Percentiles rank a stretch among this genome's conserved stretches.
phyloP scores from a whole-genome alignment of 2,329 filamentous ascomycete species.

The Penicillium sp. region DNA sequence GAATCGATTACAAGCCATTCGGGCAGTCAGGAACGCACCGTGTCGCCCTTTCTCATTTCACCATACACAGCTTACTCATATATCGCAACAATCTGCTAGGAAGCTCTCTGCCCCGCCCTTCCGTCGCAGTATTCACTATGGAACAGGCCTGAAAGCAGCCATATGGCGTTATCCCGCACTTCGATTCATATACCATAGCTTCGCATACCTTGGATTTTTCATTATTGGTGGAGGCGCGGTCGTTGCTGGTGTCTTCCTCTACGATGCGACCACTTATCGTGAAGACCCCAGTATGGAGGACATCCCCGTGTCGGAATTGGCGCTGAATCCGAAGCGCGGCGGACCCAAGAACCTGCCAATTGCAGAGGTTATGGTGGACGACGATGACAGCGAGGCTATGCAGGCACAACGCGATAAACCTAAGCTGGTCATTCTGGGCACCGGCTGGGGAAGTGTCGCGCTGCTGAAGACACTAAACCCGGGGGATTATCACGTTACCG shows the following conservation, averaged over 20 bases:
- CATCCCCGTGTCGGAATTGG: slow-evolving; percentile 77
- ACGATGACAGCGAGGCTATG: slow-evolving; percentile 73
- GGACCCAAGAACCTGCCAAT: slow-evolving; percentile 96
- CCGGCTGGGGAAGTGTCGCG: slow-evolving; percentile 92
- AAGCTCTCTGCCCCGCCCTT: slow-evolving; percentile 18
- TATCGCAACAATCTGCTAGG: slow-evolving; percentile 6
- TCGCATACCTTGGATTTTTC: slow-evolving; percentile 71
- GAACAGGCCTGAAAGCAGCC: slow-evolving; percentile 24
- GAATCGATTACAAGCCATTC: slow-evolving; percentile 1
- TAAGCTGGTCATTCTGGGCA: slow-evolving; percentile 84
- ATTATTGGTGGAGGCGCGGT: slow-evolving; percentile 65
- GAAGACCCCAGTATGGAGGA: slow-evolving; percentile 65
- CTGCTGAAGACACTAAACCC: slow-evolving; percentile 85
- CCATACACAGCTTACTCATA: slow-evolving; percentile 13
- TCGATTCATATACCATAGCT: slow-evolving; percentile 62
- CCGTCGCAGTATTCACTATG: slow-evolving; percentile 25
- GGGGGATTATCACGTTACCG: slow-evolving; percentile 91
- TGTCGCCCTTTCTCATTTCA: slow-evolving; percentile 10
- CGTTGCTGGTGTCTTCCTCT: slow-evolving; percentile 82
- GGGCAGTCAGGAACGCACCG: neutral
- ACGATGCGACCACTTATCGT: slow-evolving; percentile 87
- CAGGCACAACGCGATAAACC: slow-evolving; percentile 78
- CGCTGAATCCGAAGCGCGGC: slow-evolving; percentile 73
- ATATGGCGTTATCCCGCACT: slow-evolving; percentile 31
- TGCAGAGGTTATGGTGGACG: slow-evolving; percentile 80